These are phyloP conservation scores for Russula sp. DNA, from an alignment of 768 basidiomycete genomes.

Conservation along the genomic window DNA sequence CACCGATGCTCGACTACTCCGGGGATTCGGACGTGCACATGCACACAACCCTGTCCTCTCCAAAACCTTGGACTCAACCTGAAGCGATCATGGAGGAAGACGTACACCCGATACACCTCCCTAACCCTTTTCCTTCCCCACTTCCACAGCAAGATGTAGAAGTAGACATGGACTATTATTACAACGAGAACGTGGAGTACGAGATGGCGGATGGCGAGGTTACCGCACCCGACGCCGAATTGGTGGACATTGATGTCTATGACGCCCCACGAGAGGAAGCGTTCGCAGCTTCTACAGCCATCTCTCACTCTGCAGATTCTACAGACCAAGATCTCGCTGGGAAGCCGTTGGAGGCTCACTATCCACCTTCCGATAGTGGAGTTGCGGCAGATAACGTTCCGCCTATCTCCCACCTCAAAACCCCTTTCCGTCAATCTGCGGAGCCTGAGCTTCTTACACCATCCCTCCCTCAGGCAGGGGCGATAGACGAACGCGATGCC, in stretches of 20 bases:
- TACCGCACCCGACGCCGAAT: constrained; percentile 13
- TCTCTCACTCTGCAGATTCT: constrained; percentile 2
- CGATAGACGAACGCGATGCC: background rate
- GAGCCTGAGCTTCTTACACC: constrained; percentile 12
- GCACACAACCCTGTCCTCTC: constrained; percentile 24
- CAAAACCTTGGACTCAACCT: constrained; percentile 22
- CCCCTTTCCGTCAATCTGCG: constrained; percentile 34
- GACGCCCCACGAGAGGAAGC: constrained; percentile 21
- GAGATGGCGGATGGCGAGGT: constrained; percentile 24
- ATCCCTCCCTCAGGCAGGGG: background rate
- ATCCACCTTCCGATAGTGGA: constrained; percentile 35
- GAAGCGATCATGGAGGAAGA: constrained; percentile 26
- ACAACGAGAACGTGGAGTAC: constrained; percentile 22
- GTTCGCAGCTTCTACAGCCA: background rate
- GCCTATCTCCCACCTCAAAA: constrained; percentile 44
- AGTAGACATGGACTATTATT: constrained; percentile 25
- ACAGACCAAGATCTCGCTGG: constrained; percentile 1
- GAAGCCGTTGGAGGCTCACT: background rate
- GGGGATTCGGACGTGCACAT: constrained; percentile 23
- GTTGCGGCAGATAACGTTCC: constrained; percentile 69
- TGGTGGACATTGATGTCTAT: constrained; percentile 23
- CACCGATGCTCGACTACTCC: constrained; percentile 25
- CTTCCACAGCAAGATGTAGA: constrained; percentile 24
- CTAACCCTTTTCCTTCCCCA: constrained; percentile 9
- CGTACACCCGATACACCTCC: constrained; percentile 7